Evolutionary conservation across 202 grass and related monocot species (phyloP), one percentile per base, ranked within the genome.

Genomic region (Musa balbisiana): DNA sequence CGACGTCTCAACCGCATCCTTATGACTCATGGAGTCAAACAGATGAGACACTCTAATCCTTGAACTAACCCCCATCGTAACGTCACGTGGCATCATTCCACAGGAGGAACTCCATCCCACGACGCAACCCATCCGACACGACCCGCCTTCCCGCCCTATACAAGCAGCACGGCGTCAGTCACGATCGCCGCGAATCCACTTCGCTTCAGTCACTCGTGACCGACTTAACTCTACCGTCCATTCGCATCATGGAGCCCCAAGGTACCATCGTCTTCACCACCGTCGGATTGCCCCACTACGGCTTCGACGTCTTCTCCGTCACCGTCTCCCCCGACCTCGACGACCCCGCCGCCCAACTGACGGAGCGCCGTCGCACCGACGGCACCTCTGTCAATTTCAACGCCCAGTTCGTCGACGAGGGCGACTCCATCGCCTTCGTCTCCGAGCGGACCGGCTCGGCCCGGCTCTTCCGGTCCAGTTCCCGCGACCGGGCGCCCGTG

Each of bases 231-330:
- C 63, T 29, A 6, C 3, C 16, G 17, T 43, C 66, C 51, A 11
- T 59, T 49, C 14, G 23, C 8, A 27, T 2, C 0, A 97, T 97
- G 93, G 93, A 89, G 51, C 90, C 88, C 17, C 56, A 86, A 80
- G 90, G 93, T 75, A 93, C 86, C 14, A 33, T 93, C 76, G 79
- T 87, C 13, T 93, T 97, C 84, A 5, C 76, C 51, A 81, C 86
- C 78, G 79, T 89, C 80, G 86, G 93, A 79, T 73, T 93, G 51
- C 71, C 80, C 21, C 17, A 78, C 78, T 97, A 87, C 82, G 93
- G 90, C 80, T 97, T 97, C 88, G 93, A 93, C 73, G 87, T 97
- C 77, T 97, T 93, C 88, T 97, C 93, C 79, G 63, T 89, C 66
- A 29, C 90, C 51, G 73, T 84, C n/a, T 78, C 87, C 2, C 2